Base-by-base conservation (phyloP, 1,284 basidiomycete species). In the Ceratobasidium theobromae region DNA sequence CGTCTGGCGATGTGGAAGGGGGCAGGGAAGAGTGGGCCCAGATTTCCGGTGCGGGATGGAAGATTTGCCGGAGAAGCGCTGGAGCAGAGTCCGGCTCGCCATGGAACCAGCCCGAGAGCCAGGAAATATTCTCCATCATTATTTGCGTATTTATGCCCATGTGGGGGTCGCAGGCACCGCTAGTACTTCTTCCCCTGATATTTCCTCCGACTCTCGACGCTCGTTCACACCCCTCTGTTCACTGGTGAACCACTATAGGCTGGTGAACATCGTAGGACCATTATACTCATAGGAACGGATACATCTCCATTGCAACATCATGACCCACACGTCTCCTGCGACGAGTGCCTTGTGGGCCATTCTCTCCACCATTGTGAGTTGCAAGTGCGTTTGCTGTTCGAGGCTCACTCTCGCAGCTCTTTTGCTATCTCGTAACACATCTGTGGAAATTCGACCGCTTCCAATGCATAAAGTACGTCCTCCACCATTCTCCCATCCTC, bases 401-500 rank as follows among this genome's bases (percentile, higher is more conserved):
- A 1, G 51, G 30, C 16, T 21, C 18, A 28, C 23, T 46, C 35
- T 38, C n/a, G 18, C 12, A 60, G 60, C 40, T 60, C 27, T 57
- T 67, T 32, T 57, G 46, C 54, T 60, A 68, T 33, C 45, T 65
- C n/a, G 43, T 65, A 9, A 52, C 53, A 6, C 68, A 69, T 43
- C 33, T 69, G 5, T 69, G 64, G 67, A 65, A 53, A 43, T 69
- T 67, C 51, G 68, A 69, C 35, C 40, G 66, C 18, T 69, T 67
- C n/a, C 45, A 43, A 21, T 60, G 57, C 33, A 28, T 64, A 5
- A 62, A 52, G 68, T 69, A 32, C 12, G 68, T 51, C 33, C n/a
- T 11, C 25, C 54, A 1, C 27, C 27, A 27, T 35, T 1, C 41
- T 14, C 1, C 3, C n/a, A 21, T 21, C 51, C 4, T 12, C 23